These are phyloP conservation scores for Solidago caesia DNA, from an alignment of 129 eudicot genomes.

Conservation along the genomic window DNA sequence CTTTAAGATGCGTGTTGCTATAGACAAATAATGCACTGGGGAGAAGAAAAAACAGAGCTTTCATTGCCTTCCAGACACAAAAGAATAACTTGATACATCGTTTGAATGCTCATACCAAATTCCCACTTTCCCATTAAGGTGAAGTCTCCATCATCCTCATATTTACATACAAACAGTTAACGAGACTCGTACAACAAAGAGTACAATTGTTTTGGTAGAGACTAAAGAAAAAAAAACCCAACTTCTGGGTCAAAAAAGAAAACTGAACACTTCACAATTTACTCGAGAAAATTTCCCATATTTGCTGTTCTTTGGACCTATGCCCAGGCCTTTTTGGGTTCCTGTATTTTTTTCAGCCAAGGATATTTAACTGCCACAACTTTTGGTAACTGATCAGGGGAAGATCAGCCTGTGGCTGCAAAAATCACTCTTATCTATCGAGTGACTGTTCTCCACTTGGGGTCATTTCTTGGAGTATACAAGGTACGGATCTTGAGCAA, in stretches of 20 bases:
- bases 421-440: neutral
- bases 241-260: constrained; percentile 16
- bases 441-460: neutral
- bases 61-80: neutral
- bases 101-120: constrained; percentile 17
- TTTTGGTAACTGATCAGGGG: constrained; percentile 1
- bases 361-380: neutral
- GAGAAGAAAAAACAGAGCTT: neutral
- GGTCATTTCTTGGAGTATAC: constrained; percentile 69
- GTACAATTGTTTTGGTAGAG: constrained; percentile 18
- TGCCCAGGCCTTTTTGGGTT: constrained; percentile 9
- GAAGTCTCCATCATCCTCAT: constrained; percentile 7
- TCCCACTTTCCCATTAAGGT: constrained; percentile 10
- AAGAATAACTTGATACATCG: constrained; percentile 11
- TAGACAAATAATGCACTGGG: neutral
- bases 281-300: constrained; percentile 19
- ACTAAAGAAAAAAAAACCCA: constrained; percentile 16
- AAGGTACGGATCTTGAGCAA: constrained; percentile 87
- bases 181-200: constrained; percentile 27
- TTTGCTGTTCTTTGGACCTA: constrained; percentile 9
- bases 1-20: constrained; percentile 2
- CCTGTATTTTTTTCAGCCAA: constrained; percentile 17
- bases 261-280: constrained; percentile 28
- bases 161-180: constrained; percentile 22
- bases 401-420: constrained; percentile 8